Percentiles rank a stretch among this genome's conserved stretches.
phyloP scores from a whole-genome alignment of 352 stramenopile genomes.

The Peronosclerospora sorghi region DNA sequence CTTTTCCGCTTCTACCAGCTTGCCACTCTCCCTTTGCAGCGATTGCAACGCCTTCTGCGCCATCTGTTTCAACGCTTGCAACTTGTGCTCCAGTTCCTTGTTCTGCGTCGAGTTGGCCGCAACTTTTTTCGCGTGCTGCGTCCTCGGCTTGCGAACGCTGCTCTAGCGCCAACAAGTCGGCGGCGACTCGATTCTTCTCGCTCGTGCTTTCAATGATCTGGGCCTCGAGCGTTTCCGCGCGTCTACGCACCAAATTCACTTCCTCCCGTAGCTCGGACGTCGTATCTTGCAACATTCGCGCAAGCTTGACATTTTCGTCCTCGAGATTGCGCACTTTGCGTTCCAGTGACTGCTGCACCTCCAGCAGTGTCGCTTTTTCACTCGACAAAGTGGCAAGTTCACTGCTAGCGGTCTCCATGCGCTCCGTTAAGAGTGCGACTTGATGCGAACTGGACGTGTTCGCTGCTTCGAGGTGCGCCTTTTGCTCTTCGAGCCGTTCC shows the following conservation, averaged over 20 bases:
- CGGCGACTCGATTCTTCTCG: conserved; percentile 15
- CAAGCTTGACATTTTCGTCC: conserved; percentile 29
- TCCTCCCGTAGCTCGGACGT: conserved; percentile 19
- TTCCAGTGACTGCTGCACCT: conserved; percentile 26
- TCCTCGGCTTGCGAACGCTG: conserved; percentile 14
- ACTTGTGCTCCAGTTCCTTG: conserved; percentile 23
- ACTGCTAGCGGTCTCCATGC: conserved; percentile 8
- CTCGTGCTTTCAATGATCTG: conserved; percentile 9
- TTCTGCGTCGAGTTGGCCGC: conserved; percentile 14
- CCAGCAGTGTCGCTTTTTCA: conserved; percentile 19
- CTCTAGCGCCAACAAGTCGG: conserved; percentile 6
- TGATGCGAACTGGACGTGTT: conserved; percentile 14
- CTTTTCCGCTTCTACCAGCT: conserved; percentile 14
- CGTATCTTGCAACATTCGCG: conserved; percentile 29
- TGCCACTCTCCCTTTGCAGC: conserved; percentile 13
- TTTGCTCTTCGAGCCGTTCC: conserved; percentile 28
- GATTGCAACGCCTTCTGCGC: conserved; percentile 24
- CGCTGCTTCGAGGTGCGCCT: conserved; percentile 20
- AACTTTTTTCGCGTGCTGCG: conserved; percentile 3
- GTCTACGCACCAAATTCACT: conserved; percentile 9
- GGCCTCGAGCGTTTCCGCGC: conserved; percentile 12
- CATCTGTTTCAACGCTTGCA: conserved; percentile 20
- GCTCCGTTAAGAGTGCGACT: conserved; percentile 13
- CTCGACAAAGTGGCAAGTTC: conserved; percentile 17
- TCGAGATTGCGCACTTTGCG: conserved; percentile 21